A percentile compares a stretch with the other conserved stretches of the same genome.
phyloP scores from a whole-genome alignment of 2,329 filamentous ascomycete genomes.

The Calonectria crousiana region DNA sequence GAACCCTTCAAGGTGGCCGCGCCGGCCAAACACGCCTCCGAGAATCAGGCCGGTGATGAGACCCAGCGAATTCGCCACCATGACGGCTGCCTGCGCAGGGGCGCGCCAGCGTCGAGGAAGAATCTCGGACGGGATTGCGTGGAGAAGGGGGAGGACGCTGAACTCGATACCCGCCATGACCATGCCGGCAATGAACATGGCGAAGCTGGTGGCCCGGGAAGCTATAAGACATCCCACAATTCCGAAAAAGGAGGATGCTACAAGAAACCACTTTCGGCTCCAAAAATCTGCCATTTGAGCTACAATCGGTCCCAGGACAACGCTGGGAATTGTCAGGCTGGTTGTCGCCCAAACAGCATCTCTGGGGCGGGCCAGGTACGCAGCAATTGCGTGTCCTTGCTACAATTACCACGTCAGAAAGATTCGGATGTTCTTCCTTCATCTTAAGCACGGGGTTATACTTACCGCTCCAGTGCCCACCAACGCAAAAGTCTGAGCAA shows the following conservation, averaged over 20 bases:
- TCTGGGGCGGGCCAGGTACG: conserved; percentile 16
- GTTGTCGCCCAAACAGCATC: conserved; percentile 29
- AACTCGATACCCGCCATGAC: conserved; percentile 24
- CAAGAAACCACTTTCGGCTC: conserved; percentile 27
- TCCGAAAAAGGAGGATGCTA: conserved; percentile 16
- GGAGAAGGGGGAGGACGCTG: conserved; percentile 28
- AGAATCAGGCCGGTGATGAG: conserved; percentile 24
- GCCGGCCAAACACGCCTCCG: conserved; percentile 14
- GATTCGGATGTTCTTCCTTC: background rate
- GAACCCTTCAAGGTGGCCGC: conserved; percentile 19
- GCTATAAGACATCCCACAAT: conserved; percentile 21
- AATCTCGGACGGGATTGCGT: conserved; percentile 31
- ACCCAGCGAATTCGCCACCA: conserved; percentile 26
- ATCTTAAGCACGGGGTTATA: background rate
- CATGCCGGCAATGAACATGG: conserved; percentile 27
- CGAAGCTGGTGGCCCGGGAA: conserved; percentile 21
- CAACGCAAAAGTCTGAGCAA: conserved; percentile 28
- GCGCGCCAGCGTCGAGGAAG: conserved; percentile 30
- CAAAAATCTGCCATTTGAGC: conserved; percentile 24
- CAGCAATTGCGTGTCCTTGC: conserved; percentile 28
- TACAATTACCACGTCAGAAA: background rate
- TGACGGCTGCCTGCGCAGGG: conserved; percentile 27
- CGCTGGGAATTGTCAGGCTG: conserved; percentile 30
- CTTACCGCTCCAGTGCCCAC: conserved; percentile 29
- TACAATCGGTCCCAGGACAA: conserved; percentile 28